These are phyloP conservation scores for Trifolium pratense DNA, from an alignment of 306 rosid species.

Conservation along the genomic window DNA sequence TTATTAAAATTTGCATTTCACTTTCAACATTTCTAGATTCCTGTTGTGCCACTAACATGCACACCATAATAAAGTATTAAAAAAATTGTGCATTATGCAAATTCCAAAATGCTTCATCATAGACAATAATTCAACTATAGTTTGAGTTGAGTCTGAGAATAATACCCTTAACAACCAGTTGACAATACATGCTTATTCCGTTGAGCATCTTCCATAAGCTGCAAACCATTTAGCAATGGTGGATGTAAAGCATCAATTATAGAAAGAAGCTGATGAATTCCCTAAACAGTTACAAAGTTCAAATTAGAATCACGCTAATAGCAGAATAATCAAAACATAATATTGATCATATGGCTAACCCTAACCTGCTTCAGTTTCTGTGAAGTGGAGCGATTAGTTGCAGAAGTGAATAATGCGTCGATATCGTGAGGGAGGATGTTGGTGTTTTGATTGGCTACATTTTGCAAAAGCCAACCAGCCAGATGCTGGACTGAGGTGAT, in stretches of 20 bases:
- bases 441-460: too few species aligned
- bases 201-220: constrained; percentile 49
- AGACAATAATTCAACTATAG: too few species aligned
- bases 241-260: constrained; percentile 43
- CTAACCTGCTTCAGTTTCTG: constrained; percentile 52
- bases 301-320: constrained; percentile 9
- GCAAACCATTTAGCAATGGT: constrained; percentile 50
- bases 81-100: neutral
- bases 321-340: neutral
- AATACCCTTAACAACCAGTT: constrained; percentile 78
- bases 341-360: neutral
- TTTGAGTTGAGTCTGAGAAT: neutral
- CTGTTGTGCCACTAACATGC: neutral
- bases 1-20: too few species aligned
- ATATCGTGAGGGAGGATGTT: constrained; percentile 67
- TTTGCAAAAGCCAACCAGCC: too few species aligned
- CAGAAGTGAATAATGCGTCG: constrained; percentile 42
- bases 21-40: constrained; percentile 11
- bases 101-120: neutral
- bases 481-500: too few species aligned
- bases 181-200: constrained; percentile 56
- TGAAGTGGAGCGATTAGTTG: constrained; percentile 39
- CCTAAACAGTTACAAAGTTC: constrained; percentile 39
- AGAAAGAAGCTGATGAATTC: constrained; percentile 47
- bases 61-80: neutral